Percentiles rank a stretch among this genome's conserved stretches.
phyloP scores from a whole-genome alignment of 768 basidiomycete genomes.

The Mycena albidolilacea region DNA sequence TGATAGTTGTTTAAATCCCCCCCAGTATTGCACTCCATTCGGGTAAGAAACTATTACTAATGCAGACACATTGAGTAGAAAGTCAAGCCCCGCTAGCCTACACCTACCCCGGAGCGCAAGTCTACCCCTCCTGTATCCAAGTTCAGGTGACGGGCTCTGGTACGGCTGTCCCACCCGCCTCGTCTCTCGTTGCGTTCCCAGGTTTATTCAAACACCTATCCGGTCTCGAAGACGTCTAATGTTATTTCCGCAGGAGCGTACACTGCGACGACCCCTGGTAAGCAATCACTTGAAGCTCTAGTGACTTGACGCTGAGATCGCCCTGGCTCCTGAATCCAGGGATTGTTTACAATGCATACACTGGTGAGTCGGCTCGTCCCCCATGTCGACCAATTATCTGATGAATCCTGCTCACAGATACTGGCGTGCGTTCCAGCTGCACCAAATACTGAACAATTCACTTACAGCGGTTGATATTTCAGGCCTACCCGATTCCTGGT shows the following conservation, averaged over 20 bases:
- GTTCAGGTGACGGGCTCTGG: constrained; percentile 63
- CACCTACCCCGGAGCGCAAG: constrained; percentile 59
- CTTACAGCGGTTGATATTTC: constrained; percentile 17
- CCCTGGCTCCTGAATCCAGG: not conserved
- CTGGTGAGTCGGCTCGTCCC: not conserved
- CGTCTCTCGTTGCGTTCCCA: constrained; percentile 65
- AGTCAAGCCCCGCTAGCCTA: constrained; percentile 45
- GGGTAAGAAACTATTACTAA: not conserved
- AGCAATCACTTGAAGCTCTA: not conserved
- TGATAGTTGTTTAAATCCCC: not conserved
- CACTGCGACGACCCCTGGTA: constrained; percentile 19
- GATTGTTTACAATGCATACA: constrained; percentile 18
- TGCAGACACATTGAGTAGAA: not conserved
- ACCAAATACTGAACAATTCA: not conserved
- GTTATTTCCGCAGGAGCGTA: not conserved
- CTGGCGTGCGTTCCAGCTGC: constrained; percentile 7
- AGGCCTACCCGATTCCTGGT: constrained; percentile 59
- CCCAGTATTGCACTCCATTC: constrained; percentile 14
- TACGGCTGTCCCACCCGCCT: constrained; percentile 52
- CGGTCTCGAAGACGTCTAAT: not conserved
- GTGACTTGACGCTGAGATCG: too few species aligned
- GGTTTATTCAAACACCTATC: constrained; percentile 46
- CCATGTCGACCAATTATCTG: not conserved
- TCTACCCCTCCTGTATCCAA: constrained; percentile 64
- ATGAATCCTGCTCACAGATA: not conserved